phyloP scores from a whole-genome alignment of 75 land plant species.

The Adiantum capillusveneris region DNA sequence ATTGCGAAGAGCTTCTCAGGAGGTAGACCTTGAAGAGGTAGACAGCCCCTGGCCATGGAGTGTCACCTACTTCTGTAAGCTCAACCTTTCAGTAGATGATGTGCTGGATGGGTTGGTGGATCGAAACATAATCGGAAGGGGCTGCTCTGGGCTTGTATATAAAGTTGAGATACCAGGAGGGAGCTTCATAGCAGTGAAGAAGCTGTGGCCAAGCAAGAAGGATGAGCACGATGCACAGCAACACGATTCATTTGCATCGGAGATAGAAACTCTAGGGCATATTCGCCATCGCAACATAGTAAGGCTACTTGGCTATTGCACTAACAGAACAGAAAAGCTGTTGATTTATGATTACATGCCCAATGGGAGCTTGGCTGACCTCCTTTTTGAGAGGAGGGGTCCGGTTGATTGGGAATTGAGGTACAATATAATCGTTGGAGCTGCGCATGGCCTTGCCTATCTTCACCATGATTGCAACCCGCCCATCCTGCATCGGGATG shows the following conservation, averaged over 20 bases:
- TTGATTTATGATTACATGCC: constrained; percentile 85
- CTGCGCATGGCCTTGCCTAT: constrained; percentile 80
- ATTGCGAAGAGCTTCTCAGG: constrained; percentile 6
- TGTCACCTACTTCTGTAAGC: constrained; percentile 71
- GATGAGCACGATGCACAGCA: constrained; percentile 16
- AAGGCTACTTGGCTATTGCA: constrained; percentile 62
- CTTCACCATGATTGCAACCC: constrained; percentile 81
- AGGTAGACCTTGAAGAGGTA: constrained; percentile 21
- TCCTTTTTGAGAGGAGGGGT: constrained; percentile 48
- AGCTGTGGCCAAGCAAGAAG: constrained; percentile 45
- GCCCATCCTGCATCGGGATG: constrained; percentile 72
- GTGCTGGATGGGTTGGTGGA: constrained; percentile 41
- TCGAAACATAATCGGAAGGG: constrained; percentile 57
- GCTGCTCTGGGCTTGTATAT: constrained; percentile 73
- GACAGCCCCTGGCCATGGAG: constrained; percentile 70
- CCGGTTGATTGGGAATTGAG: constrained; percentile 66
- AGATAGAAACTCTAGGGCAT: constrained; percentile 58
- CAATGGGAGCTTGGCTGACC: constrained; percentile 53
- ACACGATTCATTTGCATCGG: constrained; percentile 50
- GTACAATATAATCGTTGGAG: constrained; percentile 66
- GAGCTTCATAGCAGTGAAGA: constrained; percentile 63
- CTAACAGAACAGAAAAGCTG: constrained; percentile 50
- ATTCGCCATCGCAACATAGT: constrained; percentile 84
- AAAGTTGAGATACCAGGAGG: constrained; percentile 32
- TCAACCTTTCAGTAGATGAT: constrained; percentile 49